A percentile compares a stretch with the other conserved stretches of the same genome.
phyloP scores from a whole-genome alignment of 2,329 filamentous ascomycete species.

The Thielaviopsis musarum region DNA sequence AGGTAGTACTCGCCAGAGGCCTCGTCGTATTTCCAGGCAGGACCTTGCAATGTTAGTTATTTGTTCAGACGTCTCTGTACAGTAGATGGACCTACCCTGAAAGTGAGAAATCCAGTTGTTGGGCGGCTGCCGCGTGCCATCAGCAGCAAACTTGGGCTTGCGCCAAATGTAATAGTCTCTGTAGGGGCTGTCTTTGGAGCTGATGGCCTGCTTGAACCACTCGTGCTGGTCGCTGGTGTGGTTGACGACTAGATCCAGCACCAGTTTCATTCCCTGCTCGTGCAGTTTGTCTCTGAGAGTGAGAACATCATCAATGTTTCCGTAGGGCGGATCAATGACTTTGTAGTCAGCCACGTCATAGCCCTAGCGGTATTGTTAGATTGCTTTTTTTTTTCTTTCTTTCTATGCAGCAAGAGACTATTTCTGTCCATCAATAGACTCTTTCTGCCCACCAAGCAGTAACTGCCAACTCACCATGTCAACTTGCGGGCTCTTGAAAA shows the following conservation, averaged over 20 bases:
- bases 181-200: slow-evolving; percentile 34
- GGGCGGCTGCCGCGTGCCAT: slow-evolving; percentile 42
- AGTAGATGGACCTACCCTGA: neutral
- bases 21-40: slow-evolving; percentile 33
- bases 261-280: slow-evolving; percentile 46
- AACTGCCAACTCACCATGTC: slow-evolving; percentile 37
- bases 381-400: neutral
- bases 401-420: too few species aligned
- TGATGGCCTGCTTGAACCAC: slow-evolving; percentile 53
- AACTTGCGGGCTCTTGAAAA: slow-evolving; percentile 36
- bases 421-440: too few species aligned
- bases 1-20: slow-evolving; percentile 39
- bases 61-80: neutral
- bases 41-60: slow-evolving; percentile 18
- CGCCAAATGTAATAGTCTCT: slow-evolving; percentile 51
- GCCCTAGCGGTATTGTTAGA: slow-evolving; percentile 23
- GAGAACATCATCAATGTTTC: slow-evolving; percentile 51
- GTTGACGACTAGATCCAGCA: slow-evolving; percentile 59
- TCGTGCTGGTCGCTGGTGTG: slow-evolving; percentile 47
- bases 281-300: slow-evolving; percentile 43
- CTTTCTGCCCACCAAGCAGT: slow-evolving; percentile 4
- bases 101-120: slow-evolving; percentile 34
- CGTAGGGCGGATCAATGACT: slow-evolving; percentile 47
- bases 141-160: slow-evolving; percentile 34
- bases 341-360: slow-evolving; percentile 58